Conservation (phyloP, 768 basidiomycete species). For the Mycena sanguinolenta region DNA sequence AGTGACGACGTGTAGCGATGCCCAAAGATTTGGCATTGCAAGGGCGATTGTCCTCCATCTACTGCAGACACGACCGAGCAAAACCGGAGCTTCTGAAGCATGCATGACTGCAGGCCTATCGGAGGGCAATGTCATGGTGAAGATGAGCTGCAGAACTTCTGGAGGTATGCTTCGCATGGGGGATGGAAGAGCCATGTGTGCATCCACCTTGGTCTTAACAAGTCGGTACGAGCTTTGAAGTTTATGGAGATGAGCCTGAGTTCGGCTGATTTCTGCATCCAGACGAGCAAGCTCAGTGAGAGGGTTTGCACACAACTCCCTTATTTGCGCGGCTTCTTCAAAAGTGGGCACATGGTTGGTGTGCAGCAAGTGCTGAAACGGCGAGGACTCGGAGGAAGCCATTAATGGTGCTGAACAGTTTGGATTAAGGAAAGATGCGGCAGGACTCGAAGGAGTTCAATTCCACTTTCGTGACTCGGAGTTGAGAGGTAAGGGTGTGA, state of each 20-base stretch:
- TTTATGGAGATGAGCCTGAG: constrained; percentile 18
- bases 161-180: constrained; percentile 30
- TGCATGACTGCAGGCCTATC: constrained; percentile 28
- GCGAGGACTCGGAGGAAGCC: no score
- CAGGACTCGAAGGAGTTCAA: no score
- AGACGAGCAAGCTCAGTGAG: constrained; percentile 20
- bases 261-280: constrained; percentile 17
- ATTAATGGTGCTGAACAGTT: no score
- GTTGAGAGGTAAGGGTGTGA: no score
- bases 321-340: constrained; percentile 22
- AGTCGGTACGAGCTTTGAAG: constrained; percentile 20
- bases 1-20: constrained; percentile 21
- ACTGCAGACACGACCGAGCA: constrained; percentile 28
- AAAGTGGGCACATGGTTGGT: constrained; percentile 24
- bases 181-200: constrained; percentile 24
- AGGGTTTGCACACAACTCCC: constrained; percentile 17
- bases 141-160: constrained; percentile 29
- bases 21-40: constrained; percentile 21
- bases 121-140: constrained; percentile 17
- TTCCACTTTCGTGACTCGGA: no score
- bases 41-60: constrained; percentile 24
- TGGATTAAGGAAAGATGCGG: no score
- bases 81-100: constrained; percentile 24
- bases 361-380: constrained; percentile 23
- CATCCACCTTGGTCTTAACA: constrained; percentile 16